phyloP scores from a whole-genome alignment of 805 yeast species.

The Nakazawaea siamensis region DNA sequence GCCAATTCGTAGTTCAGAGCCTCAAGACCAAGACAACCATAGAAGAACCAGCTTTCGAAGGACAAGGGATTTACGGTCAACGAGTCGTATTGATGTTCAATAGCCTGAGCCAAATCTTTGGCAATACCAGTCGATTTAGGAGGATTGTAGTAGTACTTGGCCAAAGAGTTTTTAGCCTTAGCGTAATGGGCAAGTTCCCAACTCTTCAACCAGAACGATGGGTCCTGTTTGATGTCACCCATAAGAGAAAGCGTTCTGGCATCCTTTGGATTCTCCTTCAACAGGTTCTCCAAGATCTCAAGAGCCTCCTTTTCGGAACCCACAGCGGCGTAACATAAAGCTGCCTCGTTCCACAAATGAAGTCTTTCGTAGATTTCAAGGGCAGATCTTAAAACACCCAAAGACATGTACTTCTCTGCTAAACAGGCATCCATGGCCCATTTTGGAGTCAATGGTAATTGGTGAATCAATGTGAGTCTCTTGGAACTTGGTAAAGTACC shows the following conservation, averaged over 20 bases:
- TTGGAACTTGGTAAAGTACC: conserved; percentile 31
- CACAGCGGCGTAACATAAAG: conserved; percentile 81
- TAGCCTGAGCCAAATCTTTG: conserved; percentile 44
- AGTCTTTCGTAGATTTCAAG: conserved; percentile 81
- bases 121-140: conserved; percentile 44
- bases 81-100: conserved; percentile 67
- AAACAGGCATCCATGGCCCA: conserved; percentile 78
- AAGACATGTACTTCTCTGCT: conserved; percentile 79
- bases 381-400: conserved; percentile 83
- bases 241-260: conserved; percentile 77
- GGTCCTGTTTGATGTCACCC: conserved; percentile 80
- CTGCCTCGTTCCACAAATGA: conserved; percentile 71
- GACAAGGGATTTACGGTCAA: conserved; percentile 64
- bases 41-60: conserved; percentile 82
- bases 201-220: conserved; percentile 69
- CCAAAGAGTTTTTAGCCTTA: conserved; percentile 78
- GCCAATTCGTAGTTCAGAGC: conserved; percentile 64
- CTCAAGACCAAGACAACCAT: conserved; percentile 87
- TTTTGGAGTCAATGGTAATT: conserved; percentile 68
- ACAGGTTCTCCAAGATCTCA: conserved; percentile 43
- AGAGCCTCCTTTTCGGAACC: conserved; percentile 68
- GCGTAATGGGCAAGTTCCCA: conserved; percentile 84
- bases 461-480: conserved; percentile 64
- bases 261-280: conserved; percentile 55
- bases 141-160: conserved; percentile 62